Base-by-base conservation (phyloP, 2,329 filamentous ascomycete genomes). In the Septoria linicola region DNA sequence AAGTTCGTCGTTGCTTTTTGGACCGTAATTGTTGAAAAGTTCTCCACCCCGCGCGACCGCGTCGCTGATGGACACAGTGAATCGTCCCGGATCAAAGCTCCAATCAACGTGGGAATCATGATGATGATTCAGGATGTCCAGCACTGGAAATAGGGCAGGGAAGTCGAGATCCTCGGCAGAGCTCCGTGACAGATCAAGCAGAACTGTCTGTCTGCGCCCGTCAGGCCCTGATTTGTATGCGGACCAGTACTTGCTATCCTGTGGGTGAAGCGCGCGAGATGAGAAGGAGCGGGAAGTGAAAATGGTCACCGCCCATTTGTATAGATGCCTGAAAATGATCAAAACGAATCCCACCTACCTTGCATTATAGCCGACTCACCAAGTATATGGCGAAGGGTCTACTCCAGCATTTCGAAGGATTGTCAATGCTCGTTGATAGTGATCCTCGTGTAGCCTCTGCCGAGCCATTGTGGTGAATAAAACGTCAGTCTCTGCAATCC, bases 21-120 rank as follows among this genome's bases (percentile, higher is more conserved):
- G 72, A 0, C 73, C 77, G 49, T 80, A 80, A 58, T 80, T 80
- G 61, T 80, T 80, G 65, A 70, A 76, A 2, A 80, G 63, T 54
- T 79, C 72, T 3, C 68, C 65, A 2, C 72, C 74, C 3, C 64
- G 54, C 3, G 59, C 32, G 2, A 73, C 57, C 0, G 51, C 49
- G 3, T 72, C 66, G 3, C 68, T 63, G 20, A 71, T 55, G 7
- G 66, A 66, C 17, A 79, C 61, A 8, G 65, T 65, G 53, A 77
- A 77, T 2, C 60, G 54, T 7, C 63, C 68, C 3, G 63, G 59
- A 23, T 71, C 66, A 36, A 72, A 72, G 32, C 71, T 65, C 77
- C 77, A 80, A 30, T 73, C 69, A 1, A 77, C 75, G 48, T 71
- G 73, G 2, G 75, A 71, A 4, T 70, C 64, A 39, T 70, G 68